phyloP scores from a whole-genome alignment of 169 alveolate genomes.

The Plasmodium gaboni region DNA sequence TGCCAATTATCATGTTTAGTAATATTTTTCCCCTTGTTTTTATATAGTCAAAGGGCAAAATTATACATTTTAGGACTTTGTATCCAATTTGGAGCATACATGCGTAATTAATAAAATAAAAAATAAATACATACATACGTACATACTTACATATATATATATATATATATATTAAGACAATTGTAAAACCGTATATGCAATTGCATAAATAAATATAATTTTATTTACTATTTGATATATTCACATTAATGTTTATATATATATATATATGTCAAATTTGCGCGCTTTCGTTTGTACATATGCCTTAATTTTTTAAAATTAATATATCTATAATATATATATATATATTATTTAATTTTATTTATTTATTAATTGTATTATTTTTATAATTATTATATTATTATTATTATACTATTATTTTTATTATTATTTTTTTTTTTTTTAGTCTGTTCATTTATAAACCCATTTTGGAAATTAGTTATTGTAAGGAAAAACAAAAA shows the following conservation, averaged over 20 bases:
- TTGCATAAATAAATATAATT: not conserved
- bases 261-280: not conserved
- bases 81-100: not conserved
- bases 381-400: not conserved
- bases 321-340: not conserved
- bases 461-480: constrained; percentile 83
- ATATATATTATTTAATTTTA: not conserved
- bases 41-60: constrained; percentile 21
- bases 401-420: not conserved
- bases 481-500: constrained; percentile 51
- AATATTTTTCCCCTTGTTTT: constrained; percentile 46
- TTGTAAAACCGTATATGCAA: not conserved
- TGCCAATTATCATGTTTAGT: constrained; percentile 11
- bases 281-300: not conserved
- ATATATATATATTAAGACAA: not conserved
- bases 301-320: not conserved
- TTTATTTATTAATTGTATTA: not conserved
- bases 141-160: not conserved
- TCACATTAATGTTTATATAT: not conserved
- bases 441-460: constrained; percentile 47
- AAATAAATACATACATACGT: not conserved
- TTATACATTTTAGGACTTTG: constrained; percentile 21
- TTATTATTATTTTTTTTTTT: not conserved
- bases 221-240: not conserved
- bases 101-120: constrained; percentile 39